phyloP scores from a whole-genome alignment of 2,329 filamentous ascomycete species.

The Berkeleyomyces basicola region DNA sequence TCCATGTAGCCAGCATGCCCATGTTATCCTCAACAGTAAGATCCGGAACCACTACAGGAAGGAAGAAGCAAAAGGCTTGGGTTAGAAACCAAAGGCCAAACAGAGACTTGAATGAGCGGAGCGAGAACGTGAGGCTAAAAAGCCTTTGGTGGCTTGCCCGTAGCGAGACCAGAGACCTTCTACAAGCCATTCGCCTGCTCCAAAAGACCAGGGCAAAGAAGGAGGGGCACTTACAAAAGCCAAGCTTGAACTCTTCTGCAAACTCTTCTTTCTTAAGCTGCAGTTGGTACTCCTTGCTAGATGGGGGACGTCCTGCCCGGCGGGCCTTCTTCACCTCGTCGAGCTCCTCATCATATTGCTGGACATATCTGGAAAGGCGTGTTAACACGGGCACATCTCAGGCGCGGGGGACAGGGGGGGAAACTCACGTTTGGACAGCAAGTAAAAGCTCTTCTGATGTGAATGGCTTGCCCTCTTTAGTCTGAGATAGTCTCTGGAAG shows the following conservation, averaged over 20 bases:
- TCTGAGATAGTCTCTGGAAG: conserved; percentile 47
- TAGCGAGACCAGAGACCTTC: neutral
- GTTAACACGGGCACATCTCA: neutral
- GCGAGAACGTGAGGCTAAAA: no score
- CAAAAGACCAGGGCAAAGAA: neutral
- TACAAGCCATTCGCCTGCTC: neutral
- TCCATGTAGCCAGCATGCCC: conserved; percentile 53
- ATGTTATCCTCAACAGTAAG: conserved; percentile 51
- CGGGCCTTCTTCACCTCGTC: conserved; percentile 48
- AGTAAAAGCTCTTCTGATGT: conserved; percentile 40
- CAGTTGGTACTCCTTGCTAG: conserved; percentile 59
- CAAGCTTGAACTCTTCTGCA: conserved; percentile 63
- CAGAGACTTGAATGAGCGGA: neutral
- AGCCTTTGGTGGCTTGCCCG: neutral
- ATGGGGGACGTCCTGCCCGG: conserved; percentile 63
- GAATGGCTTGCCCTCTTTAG: conserved; percentile 25
- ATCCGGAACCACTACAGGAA: conserved; percentile 52
- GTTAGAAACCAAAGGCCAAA: neutral
- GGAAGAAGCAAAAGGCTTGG: neutral
- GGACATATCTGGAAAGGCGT: conserved; percentile 36
- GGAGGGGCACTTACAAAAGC: conserved; percentile 47
- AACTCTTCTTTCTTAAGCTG: conserved; percentile 54
- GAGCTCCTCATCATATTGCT: conserved; percentile 56
- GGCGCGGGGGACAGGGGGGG: neutral
- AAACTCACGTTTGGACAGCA: conserved; percentile 41